Evolutionary conservation across 2,329 filamentous ascomycete species (phyloP).

Genomic region (Metarhizium rileyi): DNA sequence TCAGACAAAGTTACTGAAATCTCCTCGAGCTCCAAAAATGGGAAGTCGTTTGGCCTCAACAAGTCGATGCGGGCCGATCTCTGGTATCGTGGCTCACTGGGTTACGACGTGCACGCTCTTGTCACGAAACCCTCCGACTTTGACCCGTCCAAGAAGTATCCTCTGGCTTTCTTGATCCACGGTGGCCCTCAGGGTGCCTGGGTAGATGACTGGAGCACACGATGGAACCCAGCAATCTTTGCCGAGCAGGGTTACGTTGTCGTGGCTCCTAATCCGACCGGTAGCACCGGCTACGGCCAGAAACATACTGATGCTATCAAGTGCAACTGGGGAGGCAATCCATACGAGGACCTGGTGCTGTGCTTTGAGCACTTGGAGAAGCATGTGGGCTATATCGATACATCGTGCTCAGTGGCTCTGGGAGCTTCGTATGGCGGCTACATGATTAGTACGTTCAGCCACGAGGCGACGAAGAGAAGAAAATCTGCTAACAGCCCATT

Average conservation of each 20-base stretch:
- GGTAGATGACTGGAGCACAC: conserved; percentile 65
- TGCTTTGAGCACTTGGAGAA: conserved; percentile 65
- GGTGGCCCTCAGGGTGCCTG: conserved; percentile 75
- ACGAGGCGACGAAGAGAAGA: background rate
- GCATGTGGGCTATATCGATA: conserved; percentile 60
- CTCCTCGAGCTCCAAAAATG: conserved; percentile 57
- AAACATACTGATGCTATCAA: conserved; percentile 66
- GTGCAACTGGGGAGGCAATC: conserved; percentile 73
- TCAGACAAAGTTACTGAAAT: conserved; percentile 31
- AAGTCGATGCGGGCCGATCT: conserved; percentile 55
- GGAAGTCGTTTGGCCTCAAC: conserved; percentile 57
- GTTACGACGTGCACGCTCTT: conserved; percentile 60
- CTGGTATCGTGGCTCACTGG: conserved; percentile 56
- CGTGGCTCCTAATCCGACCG: conserved; percentile 73
- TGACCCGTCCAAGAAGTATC: conserved; percentile 61
- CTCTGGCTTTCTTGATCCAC: conserved; percentile 70
- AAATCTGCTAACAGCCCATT: conserved; percentile 18
- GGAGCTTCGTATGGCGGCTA: conserved; percentile 69
- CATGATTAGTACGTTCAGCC: conserved; percentile 53
- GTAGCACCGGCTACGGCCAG: conserved; percentile 75
- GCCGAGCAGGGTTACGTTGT: conserved; percentile 83
- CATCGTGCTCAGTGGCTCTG: conserved; percentile 57
- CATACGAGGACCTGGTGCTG: conserved; percentile 73
- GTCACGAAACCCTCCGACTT: conserved; percentile 58
- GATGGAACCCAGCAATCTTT: conserved; percentile 81